A percentile compares a stretch with the other conserved stretches of the same genome.
These are phyloP conservation scores for Apiotrichum brassicae DNA, from an alignment of 1,284 basidiomycete genomes.

Conservation along the genomic window DNA sequence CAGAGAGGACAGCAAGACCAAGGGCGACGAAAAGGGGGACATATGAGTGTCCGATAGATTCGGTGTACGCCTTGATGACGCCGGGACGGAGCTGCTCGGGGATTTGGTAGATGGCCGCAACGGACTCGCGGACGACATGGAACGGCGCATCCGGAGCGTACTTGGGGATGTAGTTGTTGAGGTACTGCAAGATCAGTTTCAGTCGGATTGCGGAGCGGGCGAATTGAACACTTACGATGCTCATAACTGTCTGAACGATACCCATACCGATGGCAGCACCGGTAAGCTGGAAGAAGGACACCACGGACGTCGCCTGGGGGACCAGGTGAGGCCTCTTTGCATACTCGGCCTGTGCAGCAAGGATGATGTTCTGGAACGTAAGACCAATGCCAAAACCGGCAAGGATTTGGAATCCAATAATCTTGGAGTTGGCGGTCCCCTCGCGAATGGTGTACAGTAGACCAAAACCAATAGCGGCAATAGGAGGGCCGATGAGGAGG, in stretches of 20 bases:
- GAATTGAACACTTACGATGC: no score
- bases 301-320: slow-evolving; percentile 41
- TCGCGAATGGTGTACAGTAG: slow-evolving; percentile 49
- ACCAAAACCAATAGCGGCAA: slow-evolving; percentile 48
- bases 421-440: slow-evolving; percentile 33
- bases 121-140: slow-evolving; percentile 32
- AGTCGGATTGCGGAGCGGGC: no score
- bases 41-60: slow-evolving; percentile 45
- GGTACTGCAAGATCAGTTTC: no score
- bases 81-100: slow-evolving; percentile 31
- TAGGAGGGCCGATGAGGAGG: slow-evolving; percentile 32
- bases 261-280: slow-evolving; percentile 48
- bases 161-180: slow-evolving; percentile 27
- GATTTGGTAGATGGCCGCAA: slow-evolving; percentile 32
- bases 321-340: slow-evolving; percentile 29
- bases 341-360: slow-evolving; percentile 50
- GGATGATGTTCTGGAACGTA: slow-evolving; percentile 41
- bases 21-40: slow-evolving; percentile 48
- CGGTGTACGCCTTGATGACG: slow-evolving; percentile 49
- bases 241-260: slow-evolving; percentile 47
- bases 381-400: slow-evolving; percentile 44
- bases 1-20: slow-evolving; percentile 39
- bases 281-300: slow-evolving; percentile 47
- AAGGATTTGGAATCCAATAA: slow-evolving; percentile 51
- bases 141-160: slow-evolving; percentile 37